These are phyloP conservation scores for Carex scoparia DNA, from an alignment of 176 grass and related monocot species.

Conservation along the genomic window DNA sequence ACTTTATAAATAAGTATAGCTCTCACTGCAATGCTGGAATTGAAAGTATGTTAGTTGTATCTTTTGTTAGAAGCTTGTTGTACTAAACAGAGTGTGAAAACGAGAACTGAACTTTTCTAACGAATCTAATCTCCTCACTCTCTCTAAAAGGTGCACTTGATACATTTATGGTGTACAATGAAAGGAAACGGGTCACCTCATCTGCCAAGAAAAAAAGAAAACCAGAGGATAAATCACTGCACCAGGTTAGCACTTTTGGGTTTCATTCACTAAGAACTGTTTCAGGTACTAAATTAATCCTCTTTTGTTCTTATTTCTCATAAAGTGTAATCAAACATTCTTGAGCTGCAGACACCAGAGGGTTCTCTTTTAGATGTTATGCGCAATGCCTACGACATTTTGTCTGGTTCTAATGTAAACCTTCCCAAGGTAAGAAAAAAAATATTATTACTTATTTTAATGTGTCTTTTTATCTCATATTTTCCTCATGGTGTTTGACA, in stretches of 20 bases:
- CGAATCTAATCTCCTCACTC: not conserved
- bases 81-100: not conserved
- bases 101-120: not conserved
- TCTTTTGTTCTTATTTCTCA: not conserved
- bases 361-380: constrained; percentile 93
- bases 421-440: constrained; percentile 62
- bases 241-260: constrained; percentile 51
- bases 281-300: constrained; percentile 3
- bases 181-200: constrained; percentile 93
- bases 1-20: constrained; percentile 65
- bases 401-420: constrained; percentile 57
- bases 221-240: constrained; percentile 67
- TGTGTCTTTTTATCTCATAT: not conserved
- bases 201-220: constrained; percentile 97
- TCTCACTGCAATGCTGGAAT: constrained; percentile 57
- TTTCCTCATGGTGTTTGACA: constrained; percentile 1
- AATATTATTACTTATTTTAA: constrained; percentile 4
- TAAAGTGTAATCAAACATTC: constrained; percentile 22
- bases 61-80: constrained; percentile 21
- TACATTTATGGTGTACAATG: constrained; percentile 96
- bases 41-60: constrained; percentile 74
- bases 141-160: constrained; percentile 52
- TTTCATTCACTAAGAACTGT: not conserved
- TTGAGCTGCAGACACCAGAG: constrained; percentile 75
- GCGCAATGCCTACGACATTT: constrained; percentile 90